Conservation (phyloP, 1,139 yeast genomes). For the Hemisphaericaspora subhashii region DNA sequence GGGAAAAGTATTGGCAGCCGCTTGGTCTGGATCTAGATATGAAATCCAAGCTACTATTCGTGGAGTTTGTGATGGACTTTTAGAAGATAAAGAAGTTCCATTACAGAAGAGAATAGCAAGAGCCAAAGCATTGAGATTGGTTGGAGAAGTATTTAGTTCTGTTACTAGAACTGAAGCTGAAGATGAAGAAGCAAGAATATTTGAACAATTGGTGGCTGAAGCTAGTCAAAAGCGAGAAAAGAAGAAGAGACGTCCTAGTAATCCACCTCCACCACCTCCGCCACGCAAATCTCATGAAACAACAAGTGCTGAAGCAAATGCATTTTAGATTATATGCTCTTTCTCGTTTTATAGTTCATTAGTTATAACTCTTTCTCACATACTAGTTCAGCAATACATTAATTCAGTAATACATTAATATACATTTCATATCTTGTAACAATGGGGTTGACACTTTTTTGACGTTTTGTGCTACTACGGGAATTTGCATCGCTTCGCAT, state of each 20-base stretch:
- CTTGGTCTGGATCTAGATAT: slow-evolving; percentile 92
- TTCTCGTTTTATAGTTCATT: background rate
- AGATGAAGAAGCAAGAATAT: slow-evolving; percentile 86
- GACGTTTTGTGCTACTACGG: background rate
- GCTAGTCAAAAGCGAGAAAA: slow-evolving; percentile 79
- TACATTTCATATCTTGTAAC: no score
- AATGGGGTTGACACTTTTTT: background rate
- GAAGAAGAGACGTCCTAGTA: slow-evolving; percentile 26
- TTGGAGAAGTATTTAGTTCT: slow-evolving; percentile 71
- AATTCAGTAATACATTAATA: background rate
- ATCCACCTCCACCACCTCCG: background rate
- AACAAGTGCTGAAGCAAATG: background rate
- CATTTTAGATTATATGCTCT: background rate
- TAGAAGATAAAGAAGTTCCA: slow-evolving; percentile 62
- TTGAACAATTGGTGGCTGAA: slow-evolving; percentile 90
- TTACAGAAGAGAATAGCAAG: slow-evolving; percentile 62
- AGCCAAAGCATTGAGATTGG: slow-evolving; percentile 72
- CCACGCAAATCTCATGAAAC: slow-evolving; percentile 2
- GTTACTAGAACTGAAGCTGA: slow-evolving; percentile 78
- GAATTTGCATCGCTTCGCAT: no score
- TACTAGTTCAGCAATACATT: no score
- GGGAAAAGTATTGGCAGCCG: slow-evolving; percentile 92
- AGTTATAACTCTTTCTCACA: background rate
- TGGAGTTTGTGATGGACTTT: slow-evolving; percentile 78
- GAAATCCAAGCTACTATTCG: slow-evolving; percentile 89